These are phyloP conservation scores for Aspergillus tubingensis DNA, from an alignment of 2,329 filamentous ascomycete species.

Conservation along the genomic window DNA sequence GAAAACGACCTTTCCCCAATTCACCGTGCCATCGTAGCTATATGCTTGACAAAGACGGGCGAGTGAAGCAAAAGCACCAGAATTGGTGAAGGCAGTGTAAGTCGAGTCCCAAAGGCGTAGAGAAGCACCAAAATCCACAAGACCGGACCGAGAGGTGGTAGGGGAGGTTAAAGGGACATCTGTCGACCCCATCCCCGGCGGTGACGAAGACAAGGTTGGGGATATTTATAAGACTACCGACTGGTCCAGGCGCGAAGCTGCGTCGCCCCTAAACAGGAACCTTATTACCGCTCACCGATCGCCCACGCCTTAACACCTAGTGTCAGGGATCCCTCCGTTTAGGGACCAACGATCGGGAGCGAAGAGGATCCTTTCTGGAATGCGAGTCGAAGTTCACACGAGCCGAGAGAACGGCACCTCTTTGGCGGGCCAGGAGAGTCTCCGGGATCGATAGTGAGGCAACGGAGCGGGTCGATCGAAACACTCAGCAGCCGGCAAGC, in stretches of 20 bases:
- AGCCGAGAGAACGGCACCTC: conserved; percentile 21
- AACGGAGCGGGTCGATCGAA: conserved; percentile 19
- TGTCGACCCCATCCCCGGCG: conserved; percentile 19
- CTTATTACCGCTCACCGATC: conserved; percentile 11
- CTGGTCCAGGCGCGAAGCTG: conserved; percentile 11
- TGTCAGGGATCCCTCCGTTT: conserved; percentile 5
- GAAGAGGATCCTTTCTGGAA: conserved; percentile 26
- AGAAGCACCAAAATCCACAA: conserved; percentile 9
- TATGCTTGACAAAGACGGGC: conserved; percentile 23
- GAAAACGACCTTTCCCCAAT: conserved; percentile 33
- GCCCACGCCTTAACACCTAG: conserved; percentile 12
- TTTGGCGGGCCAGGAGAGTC: conserved; percentile 19
- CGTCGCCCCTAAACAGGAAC: conserved; percentile 14
- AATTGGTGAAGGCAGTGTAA: conserved; percentile 22
- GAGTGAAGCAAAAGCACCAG: conserved; percentile 20
- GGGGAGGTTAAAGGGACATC: conserved; percentile 10
- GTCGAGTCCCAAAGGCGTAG: conserved; percentile 26
- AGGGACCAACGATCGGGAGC: conserved; percentile 14
- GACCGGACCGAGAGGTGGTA: conserved; percentile 10
- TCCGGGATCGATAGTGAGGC: conserved; percentile 24
- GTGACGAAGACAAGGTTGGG: conserved; percentile 4
- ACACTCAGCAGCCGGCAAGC: conserved; percentile 9
- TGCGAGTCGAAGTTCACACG: conserved; percentile 22
- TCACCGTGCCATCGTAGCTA: conserved; percentile 32
- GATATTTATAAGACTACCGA: conserved; percentile 18